Conservation (phyloP, 2,329 filamentous ascomycete species). For the Blastomyces parvus region DNA sequence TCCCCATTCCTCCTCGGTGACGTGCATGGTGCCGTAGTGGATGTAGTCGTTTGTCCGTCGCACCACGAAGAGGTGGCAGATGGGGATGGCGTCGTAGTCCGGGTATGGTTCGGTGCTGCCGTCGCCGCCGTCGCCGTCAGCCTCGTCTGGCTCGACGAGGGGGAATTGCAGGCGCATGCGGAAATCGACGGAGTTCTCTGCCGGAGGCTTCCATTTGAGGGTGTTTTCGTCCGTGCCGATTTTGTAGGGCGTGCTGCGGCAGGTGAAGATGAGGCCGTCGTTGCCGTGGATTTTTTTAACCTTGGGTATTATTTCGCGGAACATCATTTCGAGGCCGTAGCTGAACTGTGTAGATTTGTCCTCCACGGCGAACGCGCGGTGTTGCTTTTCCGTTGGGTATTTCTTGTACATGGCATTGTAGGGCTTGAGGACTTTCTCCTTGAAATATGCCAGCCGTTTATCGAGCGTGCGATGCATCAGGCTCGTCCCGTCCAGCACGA, state of each 20-base stretch:
- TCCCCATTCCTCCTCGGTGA: constrained; percentile 76
- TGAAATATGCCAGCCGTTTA: constrained; percentile 81
- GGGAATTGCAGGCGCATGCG: constrained; percentile 70
- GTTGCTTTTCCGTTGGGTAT: constrained; percentile 59
- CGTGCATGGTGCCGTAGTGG: constrained; percentile 55
- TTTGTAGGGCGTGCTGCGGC: constrained; percentile 73
- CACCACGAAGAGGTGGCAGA: constrained; percentile 62
- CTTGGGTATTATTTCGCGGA: constrained; percentile 70
- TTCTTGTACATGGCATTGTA: constrained; percentile 65
- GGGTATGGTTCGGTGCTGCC: constrained; percentile 53
- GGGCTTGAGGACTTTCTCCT: constrained; percentile 66
- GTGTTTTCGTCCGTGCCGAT: constrained; percentile 89
- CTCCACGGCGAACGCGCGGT: constrained; percentile 69
- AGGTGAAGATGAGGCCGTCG: constrained; percentile 97
- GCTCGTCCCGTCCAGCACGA: constrained; percentile 67
- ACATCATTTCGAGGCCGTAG: constrained; percentile 88
- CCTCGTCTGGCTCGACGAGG: constrained; percentile 52
- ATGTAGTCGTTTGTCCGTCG: constrained; percentile 57
- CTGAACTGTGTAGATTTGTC: constrained; percentile 84
- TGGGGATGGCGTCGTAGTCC: constrained; percentile 73
- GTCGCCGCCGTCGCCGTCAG: constrained; percentile 57
- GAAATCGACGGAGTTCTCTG: constrained; percentile 94
- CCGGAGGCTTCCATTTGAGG: constrained; percentile 92
- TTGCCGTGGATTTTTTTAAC: constrained; percentile 72
- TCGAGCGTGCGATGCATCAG: constrained; percentile 73